Evolutionary conservation across 2,329 filamentous ascomycete genomes (phyloP), one percentile per base, ranked within the genome.

Genomic region (Davidsoniella neocaledoniae): DNA sequence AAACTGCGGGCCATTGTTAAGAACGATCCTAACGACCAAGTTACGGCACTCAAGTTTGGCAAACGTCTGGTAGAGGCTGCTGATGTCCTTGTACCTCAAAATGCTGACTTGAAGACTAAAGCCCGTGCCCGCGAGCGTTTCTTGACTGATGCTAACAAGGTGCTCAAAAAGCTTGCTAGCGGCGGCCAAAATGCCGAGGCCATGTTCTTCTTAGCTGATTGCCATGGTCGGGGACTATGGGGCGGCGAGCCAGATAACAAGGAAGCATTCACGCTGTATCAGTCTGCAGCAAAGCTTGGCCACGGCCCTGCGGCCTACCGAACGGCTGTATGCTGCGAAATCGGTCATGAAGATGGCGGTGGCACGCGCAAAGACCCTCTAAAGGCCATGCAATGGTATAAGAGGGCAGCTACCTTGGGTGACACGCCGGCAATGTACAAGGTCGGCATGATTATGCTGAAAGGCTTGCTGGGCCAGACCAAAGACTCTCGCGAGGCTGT

Each of bases 331-430:
- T 98, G 91, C 67, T 96, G 91, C 61, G 91, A 98, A 63, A 86
- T 98, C 58, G 91, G 91, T 3, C 79, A 87, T 50, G 90, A 96
- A 61, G 88, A 94, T 58, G 90, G 88, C 26, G 91, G 91, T 48
- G 91, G 91, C 21, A 96, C 91, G 1, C 79, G 86, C 52, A 84
- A 83, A 58, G 91, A 98, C 60, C 86, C 86, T 0, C 66, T 90
- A 56, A 96, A 96, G 66, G 90, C 91, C 1, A 88, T 96, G 17
- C 90, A 96, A 63, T 98, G 91, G 91, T 98, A 98, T 65, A 87
- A 90, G 62, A 83, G 88, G 41, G 87, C 91, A 5, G 90, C 91
- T 9, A 82, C 83, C 10, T 71, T 96, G 2, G 90, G 91, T 2
- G 90, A 98, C 60, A 82, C 83, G 1, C 84, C 90, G 0, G 91